Percentiles rank a stretch among this genome's conserved stretches.
Conservation (phyloP, 345 rosid genomes). For the Gossypium raimondii region DNA sequence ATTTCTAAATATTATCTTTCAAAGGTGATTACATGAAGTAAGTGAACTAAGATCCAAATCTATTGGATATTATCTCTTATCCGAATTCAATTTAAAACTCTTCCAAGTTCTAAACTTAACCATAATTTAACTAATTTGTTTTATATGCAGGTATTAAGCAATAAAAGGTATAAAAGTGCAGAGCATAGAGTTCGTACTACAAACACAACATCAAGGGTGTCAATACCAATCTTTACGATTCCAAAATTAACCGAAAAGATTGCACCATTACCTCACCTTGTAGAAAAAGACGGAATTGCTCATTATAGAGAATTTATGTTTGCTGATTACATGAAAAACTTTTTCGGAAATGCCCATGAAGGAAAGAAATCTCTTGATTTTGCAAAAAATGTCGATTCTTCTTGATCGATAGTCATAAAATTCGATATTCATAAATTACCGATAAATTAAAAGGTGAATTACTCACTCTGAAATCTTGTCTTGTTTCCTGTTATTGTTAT, state of each 20-base stretch:
- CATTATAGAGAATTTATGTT: slow-evolving; percentile 39
- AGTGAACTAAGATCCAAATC: too few relatives aligned
- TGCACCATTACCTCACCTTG: slow-evolving; percentile 43
- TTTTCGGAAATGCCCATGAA: slow-evolving; percentile 44
- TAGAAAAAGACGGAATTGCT: slow-evolving; percentile 40
- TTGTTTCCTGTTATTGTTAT: too few relatives aligned
- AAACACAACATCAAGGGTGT: slow-evolving; percentile 42
- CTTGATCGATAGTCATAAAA: not conserved
- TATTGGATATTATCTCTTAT: too few relatives aligned
- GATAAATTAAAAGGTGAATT: not conserved
- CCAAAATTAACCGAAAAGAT: slow-evolving; percentile 40
- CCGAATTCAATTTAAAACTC: too few relatives aligned
- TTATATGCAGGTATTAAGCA: slow-evolving; percentile 38
- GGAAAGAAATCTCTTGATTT: slow-evolving; percentile 28
- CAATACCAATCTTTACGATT: slow-evolving; percentile 48
- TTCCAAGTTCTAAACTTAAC: too few relatives aligned
- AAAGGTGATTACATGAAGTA: too few relatives aligned
- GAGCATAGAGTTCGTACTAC: slow-evolving; percentile 57
- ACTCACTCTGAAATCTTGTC: not conserved
- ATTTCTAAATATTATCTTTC: too few relatives aligned
- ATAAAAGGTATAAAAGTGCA: slow-evolving; percentile 53
- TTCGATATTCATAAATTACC: not conserved
- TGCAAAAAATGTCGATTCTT: slow-evolving; percentile 1
- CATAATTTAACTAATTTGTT: not conserved
- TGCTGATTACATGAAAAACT: slow-evolving; percentile 50